Evolutionary conservation across 108 stramenopile genomes (phyloP).

Genomic region (Pseudonitzschia pungens): DNA sequence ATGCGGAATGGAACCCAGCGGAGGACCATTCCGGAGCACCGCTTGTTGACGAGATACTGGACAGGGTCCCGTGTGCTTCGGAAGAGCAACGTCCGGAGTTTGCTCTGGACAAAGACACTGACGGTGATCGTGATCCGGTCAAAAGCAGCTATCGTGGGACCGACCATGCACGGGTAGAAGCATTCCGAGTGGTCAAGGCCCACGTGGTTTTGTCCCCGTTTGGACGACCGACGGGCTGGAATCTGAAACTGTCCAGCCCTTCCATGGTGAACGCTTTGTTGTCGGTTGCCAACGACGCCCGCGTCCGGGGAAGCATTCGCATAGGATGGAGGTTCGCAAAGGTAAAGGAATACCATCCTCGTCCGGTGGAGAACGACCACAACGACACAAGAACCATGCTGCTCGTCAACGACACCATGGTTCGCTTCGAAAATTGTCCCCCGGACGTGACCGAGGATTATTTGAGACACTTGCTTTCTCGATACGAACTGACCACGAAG

Average conservation of each 20-base stretch:
- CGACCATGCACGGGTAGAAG: not conserved
- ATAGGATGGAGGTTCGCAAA: conserved; percentile 42
- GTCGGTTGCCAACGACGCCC: conserved; percentile 12
- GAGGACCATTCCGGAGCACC: not conserved
- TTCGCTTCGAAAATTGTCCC: conserved; percentile 54
- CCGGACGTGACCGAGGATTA: conserved; percentile 16
- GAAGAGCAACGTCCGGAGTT: not conserved
- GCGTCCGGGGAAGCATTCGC: conserved; percentile 8
- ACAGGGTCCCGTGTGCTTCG: not conserved
- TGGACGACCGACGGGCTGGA: conserved; percentile 56
- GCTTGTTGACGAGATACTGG: not conserved
- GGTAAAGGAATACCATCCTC: conserved; percentile 23
- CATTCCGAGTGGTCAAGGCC: conserved; percentile 33
- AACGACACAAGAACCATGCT: conserved; percentile 2
- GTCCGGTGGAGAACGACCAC: not conserved
- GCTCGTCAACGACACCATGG: conserved; percentile 44
- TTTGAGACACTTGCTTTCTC: conserved; percentile 35
- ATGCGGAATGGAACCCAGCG: conserved; percentile 39
- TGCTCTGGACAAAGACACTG: not conserved
- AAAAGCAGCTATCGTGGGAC: not conserved
- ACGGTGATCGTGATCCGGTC: not conserved
- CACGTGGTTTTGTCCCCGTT: conserved; percentile 43
- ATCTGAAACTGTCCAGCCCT: conserved; percentile 42
- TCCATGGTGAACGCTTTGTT: conserved; percentile 44
- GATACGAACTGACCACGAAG: conserved; percentile 39